Percentiles rank a stretch among this genome's conserved stretches.
These are phyloP conservation scores for Brasenia schreberi DNA, from an alignment of 164 flowering plant species.

Conservation along the genomic window DNA sequence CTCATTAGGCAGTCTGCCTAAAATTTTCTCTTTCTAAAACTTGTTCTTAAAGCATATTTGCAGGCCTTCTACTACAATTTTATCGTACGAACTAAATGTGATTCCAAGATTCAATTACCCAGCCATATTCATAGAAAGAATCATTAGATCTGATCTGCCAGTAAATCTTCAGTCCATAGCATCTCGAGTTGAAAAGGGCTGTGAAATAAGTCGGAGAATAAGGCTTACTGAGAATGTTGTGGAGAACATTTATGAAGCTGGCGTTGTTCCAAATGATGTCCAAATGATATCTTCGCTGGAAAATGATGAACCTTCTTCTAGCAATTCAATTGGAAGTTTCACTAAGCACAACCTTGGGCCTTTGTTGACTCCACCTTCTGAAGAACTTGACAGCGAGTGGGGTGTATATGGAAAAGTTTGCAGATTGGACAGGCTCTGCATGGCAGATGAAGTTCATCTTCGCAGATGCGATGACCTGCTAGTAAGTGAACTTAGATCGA, in stretches of 20 bases:
- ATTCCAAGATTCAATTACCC: slow-evolving; percentile 88
- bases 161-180: slow-evolving; percentile 88
- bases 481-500: too few relatives aligned
- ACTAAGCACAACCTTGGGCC: slow-evolving; percentile 26
- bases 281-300: slow-evolving; percentile 8
- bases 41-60: background rate
- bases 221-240: slow-evolving; percentile 10
- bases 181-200: slow-evolving; percentile 49
- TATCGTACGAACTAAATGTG: slow-evolving; percentile 87
- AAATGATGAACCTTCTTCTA: slow-evolving; percentile 16
- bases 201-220: slow-evolving; percentile 20
- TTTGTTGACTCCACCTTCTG: slow-evolving; percentile 20
- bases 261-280: slow-evolving; percentile 1
- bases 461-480: slow-evolving; percentile 75
- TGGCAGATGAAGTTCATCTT: slow-evolving; percentile 95
- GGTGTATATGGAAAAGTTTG: slow-evolving; percentile 74
- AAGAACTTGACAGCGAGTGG: slow-evolving; percentile 51
- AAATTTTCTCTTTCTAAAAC: too few relatives aligned
- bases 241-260: slow-evolving; percentile 8
- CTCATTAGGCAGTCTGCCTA: too few relatives aligned
- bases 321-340: slow-evolving; percentile 22
- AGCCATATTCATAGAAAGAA: slow-evolving; percentile 87
- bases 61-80: slow-evolving; percentile 43
- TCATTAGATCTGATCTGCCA: slow-evolving; percentile 89
- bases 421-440: slow-evolving; percentile 60